Evolutionary conservation across 2,329 filamentous ascomycete genomes (phyloP).

Genomic region (Aspergillus felis): DNA sequence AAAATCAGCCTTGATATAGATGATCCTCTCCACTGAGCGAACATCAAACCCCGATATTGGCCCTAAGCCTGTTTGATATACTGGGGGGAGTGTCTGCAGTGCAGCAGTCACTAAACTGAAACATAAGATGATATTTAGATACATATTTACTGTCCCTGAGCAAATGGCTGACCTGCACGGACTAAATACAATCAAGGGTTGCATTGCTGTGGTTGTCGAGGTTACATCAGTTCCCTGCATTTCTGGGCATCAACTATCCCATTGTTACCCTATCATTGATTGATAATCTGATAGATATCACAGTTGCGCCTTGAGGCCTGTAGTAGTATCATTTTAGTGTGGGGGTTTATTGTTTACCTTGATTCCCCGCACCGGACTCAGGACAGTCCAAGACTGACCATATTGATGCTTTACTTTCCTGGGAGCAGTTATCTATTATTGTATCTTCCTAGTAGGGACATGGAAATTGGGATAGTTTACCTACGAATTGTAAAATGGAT

Average conservation of each 20-base stretch:
- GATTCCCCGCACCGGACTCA: no score
- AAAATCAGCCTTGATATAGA: conserved; percentile 42
- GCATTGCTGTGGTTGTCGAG: background rate
- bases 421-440: no score
- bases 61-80: conserved; percentile 14
- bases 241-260: background rate
- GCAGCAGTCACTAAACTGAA: conserved; percentile 20
- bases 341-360: no score
- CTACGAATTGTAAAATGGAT: no score
- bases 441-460: no score
- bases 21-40: conserved; percentile 5
- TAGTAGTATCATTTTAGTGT: no score
- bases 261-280: background rate
- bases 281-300: background rate
- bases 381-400: no score
- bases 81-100: conserved; percentile 39
- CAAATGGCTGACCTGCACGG: background rate
- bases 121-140: background rate
- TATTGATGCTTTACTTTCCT: background rate
- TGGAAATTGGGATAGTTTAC: no score
- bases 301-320: no score
- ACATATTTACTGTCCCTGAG: background rate
- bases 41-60: conserved; percentile 28
- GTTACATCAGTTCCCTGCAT: background rate
- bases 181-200: background rate